Conservation (phyloP, 352 stramenopile species). For the Phytophthora podocarpi region DNA sequence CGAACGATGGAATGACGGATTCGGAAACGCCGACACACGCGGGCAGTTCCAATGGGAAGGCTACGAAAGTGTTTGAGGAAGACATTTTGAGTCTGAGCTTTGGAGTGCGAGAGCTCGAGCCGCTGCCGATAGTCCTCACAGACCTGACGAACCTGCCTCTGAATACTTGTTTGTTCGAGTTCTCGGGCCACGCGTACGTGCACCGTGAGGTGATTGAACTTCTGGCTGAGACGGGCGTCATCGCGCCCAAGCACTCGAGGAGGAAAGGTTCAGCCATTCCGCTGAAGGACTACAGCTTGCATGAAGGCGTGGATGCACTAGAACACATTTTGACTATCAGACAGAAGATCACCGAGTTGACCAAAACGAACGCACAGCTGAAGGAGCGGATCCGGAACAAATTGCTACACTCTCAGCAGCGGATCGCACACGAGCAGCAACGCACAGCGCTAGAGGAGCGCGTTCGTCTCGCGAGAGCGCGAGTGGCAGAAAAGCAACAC, state of each 20-base stretch:
- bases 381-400: constrained; percentile 61
- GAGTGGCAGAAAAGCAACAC: constrained; percentile 64
- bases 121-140: constrained; percentile 58
- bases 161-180: constrained; percentile 85
- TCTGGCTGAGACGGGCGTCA: constrained; percentile 67
- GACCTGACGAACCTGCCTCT: constrained; percentile 77
- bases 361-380: constrained; percentile 43
- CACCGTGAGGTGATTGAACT: constrained; percentile 74
- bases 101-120: constrained; percentile 71
- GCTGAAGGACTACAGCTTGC: constrained; percentile 78
- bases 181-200: constrained; percentile 67
- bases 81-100: constrained; percentile 67
- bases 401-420: constrained; percentile 43
- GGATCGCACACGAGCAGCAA: constrained; percentile 56
- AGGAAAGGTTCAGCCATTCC: constrained; percentile 80
- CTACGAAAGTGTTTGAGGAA: constrained; percentile 42
- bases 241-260: constrained; percentile 66
- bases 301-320: constrained; percentile 74
- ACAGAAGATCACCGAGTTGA: constrained; percentile 56
- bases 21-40: constrained; percentile 25
- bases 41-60: constrained; percentile 6
- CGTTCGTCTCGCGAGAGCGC: constrained; percentile 48
- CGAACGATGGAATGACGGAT: constrained; percentile 32
- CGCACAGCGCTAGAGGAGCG: constrained; percentile 52
- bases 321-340: constrained; percentile 56